Percentiles rank a stretch among this genome's conserved stretches.
Conservation (phyloP, 306 rosid genomes). For the Chamaecrista fasciculata region DNA sequence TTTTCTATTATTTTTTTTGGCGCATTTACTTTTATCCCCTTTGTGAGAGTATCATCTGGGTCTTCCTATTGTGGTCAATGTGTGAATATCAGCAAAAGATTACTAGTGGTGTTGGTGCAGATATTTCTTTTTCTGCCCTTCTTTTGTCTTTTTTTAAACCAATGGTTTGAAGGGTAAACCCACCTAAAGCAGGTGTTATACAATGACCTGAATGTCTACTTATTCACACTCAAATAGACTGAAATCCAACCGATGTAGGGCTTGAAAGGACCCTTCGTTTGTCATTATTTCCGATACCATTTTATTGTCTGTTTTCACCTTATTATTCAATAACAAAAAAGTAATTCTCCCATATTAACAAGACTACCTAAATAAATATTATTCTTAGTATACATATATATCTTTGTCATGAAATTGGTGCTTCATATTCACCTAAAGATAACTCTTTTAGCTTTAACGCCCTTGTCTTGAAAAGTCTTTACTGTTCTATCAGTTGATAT, state of each 20-base stretch:
- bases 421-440: not conserved
- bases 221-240: no score
- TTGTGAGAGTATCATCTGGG: not conserved
- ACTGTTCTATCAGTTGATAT: constrained; percentile 3
- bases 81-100: not conserved
- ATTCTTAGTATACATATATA: not conserved
- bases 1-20: not conserved
- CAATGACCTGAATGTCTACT: no score
- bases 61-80: not conserved
- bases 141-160: not conserved
- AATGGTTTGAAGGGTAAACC: no score
- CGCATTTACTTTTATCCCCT: not conserved
- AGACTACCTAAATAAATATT: not conserved
- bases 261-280: no score
- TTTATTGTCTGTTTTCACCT: not conserved
- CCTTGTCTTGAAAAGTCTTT: constrained; percentile 1
- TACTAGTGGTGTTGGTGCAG: not conserved
- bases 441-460: not conserved
- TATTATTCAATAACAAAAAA: not conserved
- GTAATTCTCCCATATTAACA: not conserved
- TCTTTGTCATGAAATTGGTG: not conserved
- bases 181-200: no score
- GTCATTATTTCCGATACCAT: no score
- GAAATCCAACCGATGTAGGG: no score
- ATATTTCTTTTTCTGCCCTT: not conserved